Base-by-base conservation (phyloP, 441 rosid genomes). In the Syzygium malaccense region DNA sequence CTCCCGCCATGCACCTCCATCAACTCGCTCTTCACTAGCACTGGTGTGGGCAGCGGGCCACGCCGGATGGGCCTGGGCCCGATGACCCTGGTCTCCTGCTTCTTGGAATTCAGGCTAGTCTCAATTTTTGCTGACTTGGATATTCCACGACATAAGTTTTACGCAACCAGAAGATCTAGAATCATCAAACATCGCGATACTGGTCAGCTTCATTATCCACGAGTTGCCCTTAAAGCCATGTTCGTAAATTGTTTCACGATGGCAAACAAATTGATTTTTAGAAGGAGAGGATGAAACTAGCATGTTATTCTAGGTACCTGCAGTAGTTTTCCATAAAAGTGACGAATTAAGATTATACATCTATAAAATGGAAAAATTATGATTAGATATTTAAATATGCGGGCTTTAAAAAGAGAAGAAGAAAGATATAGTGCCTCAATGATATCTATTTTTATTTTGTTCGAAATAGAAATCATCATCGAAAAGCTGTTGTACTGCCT, bases 1-100 rank as follows among this genome's bases (percentile, higher is more conserved):
- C 28, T 8, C 60, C 60, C 28, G 5, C 60, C 14, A 9, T 5
- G 60, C n/a, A 12, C 11, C 60, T 57, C 60, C n/a, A 5, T 57
- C n/a, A 2, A 23, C 60, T 23, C 96, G 90, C 96, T 96, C 91
- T 98, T 98, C 97, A 96, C 99, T 45, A 95, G 98, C 91, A 95
- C 94, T 93, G 98, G 99, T 58, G 99, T 95, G 87, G 95, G 95
- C 86, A 97, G 96, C 32, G 18, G 33, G 1, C 66, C 66, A 60
- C 5, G 66, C 66, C 4, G n/a, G 66, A 60, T 28, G 66, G 66
- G 66, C 32, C 14, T 3, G 32, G 66, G 68, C 68, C 68, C 19
- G 2, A 60, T 28, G 87, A 99, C 99, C 86, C 95, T 96, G 41
- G 99, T 97, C 91, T 94, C 97, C 86, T 1, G 18, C 68, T 3